These are phyloP conservation scores for Bothriochloa decipiens DNA, from an alignment of 176 grass and related monocot genomes.

Conservation along the genomic window DNA sequence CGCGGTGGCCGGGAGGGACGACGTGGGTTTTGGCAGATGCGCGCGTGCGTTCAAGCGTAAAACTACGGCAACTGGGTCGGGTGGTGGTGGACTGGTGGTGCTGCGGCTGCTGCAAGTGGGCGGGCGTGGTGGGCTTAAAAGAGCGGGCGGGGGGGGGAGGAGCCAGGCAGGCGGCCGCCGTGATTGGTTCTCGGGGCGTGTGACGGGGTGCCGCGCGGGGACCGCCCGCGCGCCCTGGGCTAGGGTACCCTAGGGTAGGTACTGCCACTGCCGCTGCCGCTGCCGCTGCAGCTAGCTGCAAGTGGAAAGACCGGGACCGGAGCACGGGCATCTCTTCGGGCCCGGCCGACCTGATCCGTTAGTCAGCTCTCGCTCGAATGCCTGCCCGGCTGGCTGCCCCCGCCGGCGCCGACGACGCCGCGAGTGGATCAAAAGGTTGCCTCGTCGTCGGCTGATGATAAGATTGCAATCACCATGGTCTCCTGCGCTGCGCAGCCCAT, in stretches of 20 bases:
- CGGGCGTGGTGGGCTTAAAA: slow-evolving; percentile 34
- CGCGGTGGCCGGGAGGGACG: background rate
- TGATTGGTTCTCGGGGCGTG: slow-evolving; percentile 58
- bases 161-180: background rate
- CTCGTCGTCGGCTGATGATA: background rate
- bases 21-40: background rate
- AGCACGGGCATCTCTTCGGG: background rate
- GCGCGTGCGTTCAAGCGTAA: slow-evolving; percentile 20
- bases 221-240: background rate
- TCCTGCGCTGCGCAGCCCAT: background rate
- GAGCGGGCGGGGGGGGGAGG: background rate
- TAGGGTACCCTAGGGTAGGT: background rate
- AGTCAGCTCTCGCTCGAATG: background rate
- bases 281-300: too few species aligned
- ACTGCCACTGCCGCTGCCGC: background rate
- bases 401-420: background rate
- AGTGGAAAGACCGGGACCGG: slow-evolving; percentile 12
- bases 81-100: background rate
- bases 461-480: background rate
- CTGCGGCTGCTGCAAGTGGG: background rate
- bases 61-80: background rate
- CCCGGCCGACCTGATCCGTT: background rate
- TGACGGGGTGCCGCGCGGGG: slow-evolving; percentile 31
- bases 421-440: background rate
- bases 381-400: background rate